Percentiles rank a stretch among this genome's conserved stretches.
phyloP scores from a whole-genome alignment of 345 rosid species.

The Psidium guajava region DNA sequence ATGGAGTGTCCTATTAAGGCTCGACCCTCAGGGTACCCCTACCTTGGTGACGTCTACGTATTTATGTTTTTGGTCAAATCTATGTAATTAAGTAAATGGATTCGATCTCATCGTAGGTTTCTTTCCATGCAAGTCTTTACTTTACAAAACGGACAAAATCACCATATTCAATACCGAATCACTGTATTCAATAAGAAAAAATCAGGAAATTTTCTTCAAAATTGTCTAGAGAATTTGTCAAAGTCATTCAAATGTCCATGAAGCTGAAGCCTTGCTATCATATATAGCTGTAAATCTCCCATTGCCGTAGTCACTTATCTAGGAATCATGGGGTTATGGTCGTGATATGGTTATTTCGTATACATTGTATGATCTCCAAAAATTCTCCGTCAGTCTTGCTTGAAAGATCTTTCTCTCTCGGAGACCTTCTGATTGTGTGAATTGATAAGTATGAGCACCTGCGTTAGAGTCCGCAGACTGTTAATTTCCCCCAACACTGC shows the following conservation, averaged over 20 bases:
- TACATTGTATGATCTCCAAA: neutral
- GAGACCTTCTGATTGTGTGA: neutral
- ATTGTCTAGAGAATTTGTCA: neutral
- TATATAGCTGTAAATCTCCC: neutral
- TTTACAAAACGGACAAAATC: neutral
- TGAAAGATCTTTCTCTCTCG: neutral
- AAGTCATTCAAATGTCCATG: neutral
- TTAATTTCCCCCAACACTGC: neutral
- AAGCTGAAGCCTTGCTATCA: neutral
- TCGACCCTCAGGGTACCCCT: too few relatives aligned
- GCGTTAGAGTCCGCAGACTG: neutral
- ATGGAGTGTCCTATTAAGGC: too few relatives aligned
- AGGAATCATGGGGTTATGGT: neutral
- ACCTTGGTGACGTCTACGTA: neutral
- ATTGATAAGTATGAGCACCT: neutral
- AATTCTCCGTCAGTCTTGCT: neutral
- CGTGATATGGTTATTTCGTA: neutral
- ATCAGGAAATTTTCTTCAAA: neutral
- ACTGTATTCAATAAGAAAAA: neutral
- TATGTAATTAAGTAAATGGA: neutral
- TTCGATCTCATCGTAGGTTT: neutral
- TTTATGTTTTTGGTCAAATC: neutral
- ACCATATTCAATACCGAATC: neutral
- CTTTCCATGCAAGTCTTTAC: neutral
- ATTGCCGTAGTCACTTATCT: neutral